Evolutionary conservation across 345 rosid genomes (phyloP), one percentile per base, ranked within the genome.

Genomic region (Euphorbia peplus): DNA sequence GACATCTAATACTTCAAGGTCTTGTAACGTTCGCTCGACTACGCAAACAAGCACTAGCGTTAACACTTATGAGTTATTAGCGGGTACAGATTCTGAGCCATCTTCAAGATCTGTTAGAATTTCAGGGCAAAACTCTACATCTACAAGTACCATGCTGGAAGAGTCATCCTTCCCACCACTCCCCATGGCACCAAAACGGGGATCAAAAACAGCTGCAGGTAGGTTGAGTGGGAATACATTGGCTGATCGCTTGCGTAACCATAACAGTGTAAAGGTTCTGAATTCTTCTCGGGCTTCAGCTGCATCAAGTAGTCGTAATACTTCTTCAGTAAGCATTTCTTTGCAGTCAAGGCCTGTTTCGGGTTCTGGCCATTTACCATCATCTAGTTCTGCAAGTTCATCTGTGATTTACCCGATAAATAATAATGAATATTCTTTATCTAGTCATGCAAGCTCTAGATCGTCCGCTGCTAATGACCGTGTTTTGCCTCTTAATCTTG

Each of bases 81-180:
- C 73, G n/a, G 4, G 59, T 39, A 16, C 35, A 11, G 52, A 63
- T 66, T 25, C 62, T 39, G 63, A 30, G 35, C 32, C 35, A 8
- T 35, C 68, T 59, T 28, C 64, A 28, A 68, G 69, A 53, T 22
- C 22, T 9, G 51, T n/a, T 66, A 51, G 39, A 12, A 51, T 28
- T 10, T 22, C 51, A 22, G 46, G 72, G 26, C 28, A 41, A 30
- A 62, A 35, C 52, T 25, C 53, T 54, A 1, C 42, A 21, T 47
- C 53, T 54, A 1, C 42, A 21, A 56, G 18, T 41, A 32, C 44
- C 21, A 32, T 44, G 25, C 30, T 64, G 44, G 66, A 69, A 57
- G 73, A 69, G 46, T 63, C 70, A n/a, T 48, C 72, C 25, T 75
- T 75, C 51, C 78, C 78, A 8, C 70, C 73, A 35, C 70, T 75